Conservation (phyloP, 768 basidiomycete species). For the Paxillus rubicundulus region DNA sequence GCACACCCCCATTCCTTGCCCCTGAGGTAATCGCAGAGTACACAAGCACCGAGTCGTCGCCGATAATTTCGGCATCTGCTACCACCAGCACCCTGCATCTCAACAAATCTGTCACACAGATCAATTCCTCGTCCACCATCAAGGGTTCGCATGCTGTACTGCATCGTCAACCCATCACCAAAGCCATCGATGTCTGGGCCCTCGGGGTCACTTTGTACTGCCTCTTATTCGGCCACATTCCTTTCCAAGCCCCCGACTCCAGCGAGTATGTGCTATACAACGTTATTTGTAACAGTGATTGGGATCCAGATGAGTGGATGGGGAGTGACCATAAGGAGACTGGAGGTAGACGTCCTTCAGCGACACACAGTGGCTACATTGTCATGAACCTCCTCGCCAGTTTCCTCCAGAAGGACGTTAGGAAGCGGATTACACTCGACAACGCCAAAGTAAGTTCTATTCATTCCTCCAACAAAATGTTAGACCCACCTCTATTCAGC, state of each 20-base stretch:
- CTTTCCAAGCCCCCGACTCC: constrained; percentile 59
- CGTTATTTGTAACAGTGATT: constrained; percentile 75
- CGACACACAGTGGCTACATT: constrained; percentile 51
- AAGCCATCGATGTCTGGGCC: constrained; percentile 97
- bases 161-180: constrained; percentile 64
- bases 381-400: constrained; percentile 71
- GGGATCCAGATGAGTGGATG: constrained; percentile 65
- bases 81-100: constrained; percentile 31
- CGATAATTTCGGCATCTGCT: constrained; percentile 31
- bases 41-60: constrained; percentile 35
- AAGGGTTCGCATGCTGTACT: constrained; percentile 22
- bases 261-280: constrained; percentile 78
- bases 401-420: constrained; percentile 79
- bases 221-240: constrained; percentile 83
- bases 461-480: background rate
- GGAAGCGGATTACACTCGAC: constrained; percentile 70
- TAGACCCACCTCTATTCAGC: constrained; percentile 34
- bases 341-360: constrained; percentile 53
- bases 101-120: constrained; percentile 27
- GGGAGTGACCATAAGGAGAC: constrained; percentile 66
- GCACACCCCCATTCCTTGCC: constrained; percentile 94
- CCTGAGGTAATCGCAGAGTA: constrained; percentile 88
- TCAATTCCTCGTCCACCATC: constrained; percentile 30
- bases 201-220: constrained; percentile 95
- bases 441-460: constrained; percentile 69